Conservation (phyloP, 768 basidiomycete species). For the Phylloporus sp. region DNA sequence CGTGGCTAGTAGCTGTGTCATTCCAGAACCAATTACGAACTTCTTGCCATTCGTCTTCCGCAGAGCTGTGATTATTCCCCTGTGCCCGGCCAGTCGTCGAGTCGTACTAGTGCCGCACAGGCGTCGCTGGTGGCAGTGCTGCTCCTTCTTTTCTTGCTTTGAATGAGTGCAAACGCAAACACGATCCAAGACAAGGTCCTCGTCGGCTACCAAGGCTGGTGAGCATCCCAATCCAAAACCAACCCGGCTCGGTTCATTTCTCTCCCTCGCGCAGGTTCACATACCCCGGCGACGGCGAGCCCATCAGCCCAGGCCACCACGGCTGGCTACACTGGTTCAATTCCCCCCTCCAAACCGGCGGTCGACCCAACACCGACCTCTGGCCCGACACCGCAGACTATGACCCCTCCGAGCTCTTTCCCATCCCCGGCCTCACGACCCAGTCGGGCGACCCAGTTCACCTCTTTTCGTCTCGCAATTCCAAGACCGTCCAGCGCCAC, state of each 20-base stretch:
- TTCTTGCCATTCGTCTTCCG: too few relatives aligned
- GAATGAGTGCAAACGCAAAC: constrained; percentile 61
- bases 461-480: constrained; percentile 75
- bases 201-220: constrained; percentile 89
- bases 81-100: too few relatives aligned
- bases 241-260: not conserved
- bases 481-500: constrained; percentile 63
- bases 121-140: too few relatives aligned
- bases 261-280: constrained; percentile 62
- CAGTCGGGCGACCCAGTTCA: constrained; percentile 54
- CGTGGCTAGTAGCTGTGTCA: too few relatives aligned
- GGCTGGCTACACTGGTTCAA: constrained; percentile 88
- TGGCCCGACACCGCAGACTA: constrained; percentile 79
- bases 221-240: constrained; percentile 11
- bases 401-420: constrained; percentile 63
- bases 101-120: too few relatives aligned
- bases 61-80: too few relatives aligned
- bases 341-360: constrained; percentile 61
- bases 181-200: constrained; percentile 83
- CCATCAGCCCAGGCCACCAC: constrained; percentile 67
- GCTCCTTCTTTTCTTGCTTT: too few relatives aligned
- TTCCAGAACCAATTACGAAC: too few relatives aligned
- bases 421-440: constrained; percentile 60
- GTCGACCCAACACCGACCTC: constrained; percentile 66
- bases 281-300: constrained; percentile 63